Evolutionary conservation across 2,329 filamentous ascomycete genomes (phyloP).

Genomic region (Stenocarpella maydis): DNA sequence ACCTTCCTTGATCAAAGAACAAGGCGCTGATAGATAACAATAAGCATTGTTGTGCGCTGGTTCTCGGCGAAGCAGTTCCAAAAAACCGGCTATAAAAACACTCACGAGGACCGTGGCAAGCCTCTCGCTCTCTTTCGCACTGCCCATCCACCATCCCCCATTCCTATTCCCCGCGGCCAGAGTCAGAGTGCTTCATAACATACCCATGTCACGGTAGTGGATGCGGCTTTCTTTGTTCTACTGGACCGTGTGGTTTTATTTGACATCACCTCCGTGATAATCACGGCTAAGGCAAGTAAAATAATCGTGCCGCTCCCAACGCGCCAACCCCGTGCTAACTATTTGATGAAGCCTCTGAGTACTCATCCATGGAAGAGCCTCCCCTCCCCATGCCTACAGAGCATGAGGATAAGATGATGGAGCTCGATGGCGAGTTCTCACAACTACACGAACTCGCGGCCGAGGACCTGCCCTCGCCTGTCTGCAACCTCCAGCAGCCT

Average conservation of each 20-base stretch:
- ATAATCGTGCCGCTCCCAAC: background rate
- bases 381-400: background rate
- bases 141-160: background rate
- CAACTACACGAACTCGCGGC: background rate
- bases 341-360: background rate
- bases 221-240: background rate
- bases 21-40: no score
- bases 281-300: conserved; percentile 11
- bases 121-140: background rate
- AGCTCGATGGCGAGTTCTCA: background rate
- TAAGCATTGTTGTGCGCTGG: no score
- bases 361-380: background rate
- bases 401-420: background rate
- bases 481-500: background rate
- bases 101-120: background rate
- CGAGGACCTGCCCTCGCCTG: background rate
- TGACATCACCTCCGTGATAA: background rate
- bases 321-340: background rate
- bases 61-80: no score
- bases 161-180: background rate
- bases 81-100: background rate
- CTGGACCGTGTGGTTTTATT: background rate
- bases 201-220: no score
- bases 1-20: no score
- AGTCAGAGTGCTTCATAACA: background rate